A percentile compares a stretch with the other conserved stretches of the same genome.
Conservation (phyloP, 176 grass and related monocot genomes). For the Aegilops speltoides region DNA sequence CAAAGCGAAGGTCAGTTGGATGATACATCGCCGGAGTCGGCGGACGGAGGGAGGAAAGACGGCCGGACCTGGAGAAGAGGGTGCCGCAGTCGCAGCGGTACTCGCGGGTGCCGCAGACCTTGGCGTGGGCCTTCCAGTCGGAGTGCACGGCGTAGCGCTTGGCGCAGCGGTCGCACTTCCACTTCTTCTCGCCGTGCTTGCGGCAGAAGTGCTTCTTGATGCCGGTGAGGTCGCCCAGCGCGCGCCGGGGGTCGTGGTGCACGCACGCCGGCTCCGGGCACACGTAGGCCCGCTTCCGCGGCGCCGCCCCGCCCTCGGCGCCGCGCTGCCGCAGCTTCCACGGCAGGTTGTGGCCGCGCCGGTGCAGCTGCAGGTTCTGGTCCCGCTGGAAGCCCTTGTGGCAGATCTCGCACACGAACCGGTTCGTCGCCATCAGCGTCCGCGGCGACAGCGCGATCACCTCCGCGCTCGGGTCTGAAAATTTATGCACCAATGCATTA, state of each 20-base stretch:
- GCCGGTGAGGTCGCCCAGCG: slow-evolving; percentile 76
- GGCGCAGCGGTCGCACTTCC: slow-evolving; percentile 72
- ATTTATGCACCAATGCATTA: background rate
- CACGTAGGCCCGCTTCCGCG: slow-evolving; percentile 62
- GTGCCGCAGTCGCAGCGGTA: slow-evolving; percentile 96
- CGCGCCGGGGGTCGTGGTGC: slow-evolving; percentile 64
- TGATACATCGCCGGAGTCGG: background rate
- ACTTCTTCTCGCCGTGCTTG: slow-evolving; percentile 90
- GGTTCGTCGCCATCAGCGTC: slow-evolving; percentile 82
- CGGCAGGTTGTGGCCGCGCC: slow-evolving; percentile 93
- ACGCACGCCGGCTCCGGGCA: slow-evolving; percentile 70
- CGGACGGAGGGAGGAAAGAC: background rate
- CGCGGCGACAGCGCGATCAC: slow-evolving; percentile 80
- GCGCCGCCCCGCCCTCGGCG: background rate
- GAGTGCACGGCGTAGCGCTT: slow-evolving; percentile 98
- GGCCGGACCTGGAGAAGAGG: slow-evolving; percentile 81
- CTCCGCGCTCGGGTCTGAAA: slow-evolving; percentile 82
- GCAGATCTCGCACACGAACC: slow-evolving; percentile 97
- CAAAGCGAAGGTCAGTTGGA: too few relatives aligned
- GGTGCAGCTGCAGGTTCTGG: slow-evolving; percentile 98
- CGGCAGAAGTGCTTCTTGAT: slow-evolving; percentile 87
- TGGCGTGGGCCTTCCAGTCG: slow-evolving; percentile 98
- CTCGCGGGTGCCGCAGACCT: slow-evolving; percentile 95
- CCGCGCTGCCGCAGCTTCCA: slow-evolving; percentile 81
- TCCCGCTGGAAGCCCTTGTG: slow-evolving; percentile 90